A percentile compares a stretch with the other conserved stretches of the same genome.
These are phyloP conservation scores for Ceratocystis huliohia DNA, from an alignment of 2,329 filamentous ascomycete genomes.

Conservation along the genomic window DNA sequence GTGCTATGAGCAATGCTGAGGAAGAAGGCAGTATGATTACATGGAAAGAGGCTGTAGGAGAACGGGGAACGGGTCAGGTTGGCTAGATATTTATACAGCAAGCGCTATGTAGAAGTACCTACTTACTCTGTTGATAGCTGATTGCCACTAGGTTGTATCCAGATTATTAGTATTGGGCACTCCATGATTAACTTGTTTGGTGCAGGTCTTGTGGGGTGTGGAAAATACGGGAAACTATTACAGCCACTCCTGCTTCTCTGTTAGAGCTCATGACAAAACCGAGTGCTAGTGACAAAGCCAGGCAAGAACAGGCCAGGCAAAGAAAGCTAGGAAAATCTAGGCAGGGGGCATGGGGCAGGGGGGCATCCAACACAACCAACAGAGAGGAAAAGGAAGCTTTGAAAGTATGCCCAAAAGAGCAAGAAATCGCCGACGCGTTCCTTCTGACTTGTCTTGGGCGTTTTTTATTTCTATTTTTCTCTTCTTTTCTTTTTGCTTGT, in stretches of 20 bases:
- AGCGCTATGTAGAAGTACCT: neutral
- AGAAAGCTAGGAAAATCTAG: neutral
- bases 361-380: neutral
- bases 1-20: neutral
- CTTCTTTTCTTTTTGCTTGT: neutral
- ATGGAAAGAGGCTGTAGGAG: neutral
- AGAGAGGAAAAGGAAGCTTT: neutral
- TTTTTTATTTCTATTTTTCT: neutral
- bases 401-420: neutral
- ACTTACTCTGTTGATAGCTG: neutral
- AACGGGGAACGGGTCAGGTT: neutral
- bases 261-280: neutral
- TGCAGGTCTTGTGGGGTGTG: neutral
- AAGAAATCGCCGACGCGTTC: neutral
- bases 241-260: neutral
- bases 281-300: neutral
- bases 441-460: neutral
- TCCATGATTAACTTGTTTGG: conserved; percentile 2
- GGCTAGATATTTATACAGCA: conserved; percentile 3
- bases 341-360: neutral
- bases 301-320: neutral
- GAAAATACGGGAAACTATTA: neutral
- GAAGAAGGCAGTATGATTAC: neutral
- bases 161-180: conserved; percentile 9
- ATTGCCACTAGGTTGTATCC: conserved; percentile 8